A percentile compares a stretch with the other conserved stretches of the same genome.
phyloP scores from a whole-genome alignment of 306 rosid species.

The Glycine soja region DNA sequence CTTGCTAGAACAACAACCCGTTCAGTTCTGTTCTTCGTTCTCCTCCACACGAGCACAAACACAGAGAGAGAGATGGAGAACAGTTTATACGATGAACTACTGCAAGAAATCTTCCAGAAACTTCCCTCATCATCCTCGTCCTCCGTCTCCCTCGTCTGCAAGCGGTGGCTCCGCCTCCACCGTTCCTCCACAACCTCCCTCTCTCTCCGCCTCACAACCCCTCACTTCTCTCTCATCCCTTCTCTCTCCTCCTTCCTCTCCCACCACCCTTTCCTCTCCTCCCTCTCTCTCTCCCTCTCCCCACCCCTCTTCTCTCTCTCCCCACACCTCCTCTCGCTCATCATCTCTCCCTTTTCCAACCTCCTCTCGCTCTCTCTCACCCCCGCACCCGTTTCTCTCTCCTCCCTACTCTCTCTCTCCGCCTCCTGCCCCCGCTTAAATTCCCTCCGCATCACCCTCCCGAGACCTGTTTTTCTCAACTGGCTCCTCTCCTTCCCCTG shows the following conservation, averaged over 20 bases:
- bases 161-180: slow-evolving; percentile 85
- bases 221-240: not conserved
- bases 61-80: slow-evolving; percentile 55
- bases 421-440: slow-evolving; percentile 54
- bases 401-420: slow-evolving; percentile 74
- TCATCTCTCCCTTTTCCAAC: slow-evolving; percentile 49
- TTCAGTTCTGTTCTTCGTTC: not conserved
- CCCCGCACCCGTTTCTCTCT: slow-evolving; percentile 62
- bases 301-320: slow-evolving; percentile 55
- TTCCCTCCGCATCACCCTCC: slow-evolving; percentile 65
- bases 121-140: slow-evolving; percentile 65
- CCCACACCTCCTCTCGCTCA: slow-evolving; percentile 50
- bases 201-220: slow-evolving; percentile 59
- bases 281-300: slow-evolving; percentile 40
- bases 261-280: slow-evolving; percentile 26
- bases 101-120: slow-evolving; percentile 75
- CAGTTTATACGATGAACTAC: slow-evolving; percentile 73
- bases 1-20: not conserved
- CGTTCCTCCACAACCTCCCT: slow-evolving; percentile 73
- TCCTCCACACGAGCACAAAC: not conserved
- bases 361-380: slow-evolving; percentile 63
- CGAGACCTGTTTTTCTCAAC: slow-evolving; percentile 64
- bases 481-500: slow-evolving; percentile 68
- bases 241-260: too few species aligned
- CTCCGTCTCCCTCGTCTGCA: slow-evolving; percentile 74